Evolutionary conservation across 768 basidiomycete species (phyloP), one percentile per base, ranked within the genome.

Genomic region (Mycena metata): DNA sequence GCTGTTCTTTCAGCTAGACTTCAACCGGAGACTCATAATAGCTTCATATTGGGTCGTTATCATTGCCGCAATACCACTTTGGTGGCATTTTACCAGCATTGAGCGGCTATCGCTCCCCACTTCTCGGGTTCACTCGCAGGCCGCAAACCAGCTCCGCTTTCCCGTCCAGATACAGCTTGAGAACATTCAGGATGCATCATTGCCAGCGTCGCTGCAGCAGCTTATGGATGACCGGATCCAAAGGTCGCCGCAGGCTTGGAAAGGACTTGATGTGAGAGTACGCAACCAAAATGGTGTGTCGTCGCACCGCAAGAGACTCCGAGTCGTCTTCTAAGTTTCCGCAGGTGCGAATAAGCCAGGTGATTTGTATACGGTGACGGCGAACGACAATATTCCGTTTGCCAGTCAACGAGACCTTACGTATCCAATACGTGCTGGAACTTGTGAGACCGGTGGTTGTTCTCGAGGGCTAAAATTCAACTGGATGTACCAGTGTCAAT

Each of bases 41-140:
- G 77, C 83, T 5, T 87, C 93, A 0, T 98, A 96, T 78, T 96
- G 96, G 89, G 61, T 86, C 26, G 79, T 95, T 30, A 85, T 98
- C 41, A 70, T 97, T 39, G 80, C 95, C 9, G 91, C 91, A 1
- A 66, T 96, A 21, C 98, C 98, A 3, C 85, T 95, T 55, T 99
- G 98, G 98, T 98, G 96, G 95, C 85, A 84, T 57, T 91, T 93
- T 30, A 99, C 98, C 6, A 93, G 93, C 70, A 97, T 99, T 33
- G 87, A 96, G 75, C 88, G 96, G 30, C 83, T 93, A 17, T 82
- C 91, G 0, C 82, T 98, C 15, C 95, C 96, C 1, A 81, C 84
- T 10, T 78, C 80, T 47, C 85, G 88, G 23, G 90, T 96, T 39
- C 77, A 78, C 45, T 82, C 84, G 8, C 84, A 90, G 72, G 82